Evolutionary conservation across 2,329 filamentous ascomycete genomes (phyloP).

Genomic region (Fusarium sarcochroum): DNA sequence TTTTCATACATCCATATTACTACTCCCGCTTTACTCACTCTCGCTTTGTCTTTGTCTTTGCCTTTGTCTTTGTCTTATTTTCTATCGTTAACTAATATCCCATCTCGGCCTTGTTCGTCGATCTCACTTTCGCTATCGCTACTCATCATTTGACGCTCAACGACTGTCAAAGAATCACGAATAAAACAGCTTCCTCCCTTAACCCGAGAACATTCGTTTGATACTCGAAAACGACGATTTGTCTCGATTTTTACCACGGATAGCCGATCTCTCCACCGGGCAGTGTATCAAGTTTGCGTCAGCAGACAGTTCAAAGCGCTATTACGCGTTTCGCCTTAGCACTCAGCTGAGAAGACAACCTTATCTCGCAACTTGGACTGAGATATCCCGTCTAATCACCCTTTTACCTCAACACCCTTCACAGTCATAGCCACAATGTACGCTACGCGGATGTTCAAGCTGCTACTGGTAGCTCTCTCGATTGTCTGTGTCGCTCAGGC

Average conservation of each 20-base stretch:
- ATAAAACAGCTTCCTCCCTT: slow-evolving; percentile 8
- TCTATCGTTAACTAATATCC: slow-evolving; percentile 22
- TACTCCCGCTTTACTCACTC: slow-evolving; percentile 14
- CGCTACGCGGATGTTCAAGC: slow-evolving; percentile 59
- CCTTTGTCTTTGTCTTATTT: slow-evolving; percentile 20
- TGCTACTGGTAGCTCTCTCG: slow-evolving; percentile 65
- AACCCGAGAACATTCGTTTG: slow-evolving; percentile 17
- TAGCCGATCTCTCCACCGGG: slow-evolving; percentile 2
- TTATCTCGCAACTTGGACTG: slow-evolving; percentile 4
- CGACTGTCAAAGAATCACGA: slow-evolving; percentile 9
- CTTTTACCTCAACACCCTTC: slow-evolving; percentile 2
- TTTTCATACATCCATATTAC: slow-evolving; percentile 2
- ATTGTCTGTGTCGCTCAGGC: slow-evolving; percentile 63
- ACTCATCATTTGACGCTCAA: slow-evolving; percentile 32
- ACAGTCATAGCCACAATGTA: slow-evolving; percentile 58
- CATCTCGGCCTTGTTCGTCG: slow-evolving; percentile 19
- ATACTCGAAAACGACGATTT: slow-evolving; percentile 12
- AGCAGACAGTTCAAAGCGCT: slow-evolving; percentile 8
- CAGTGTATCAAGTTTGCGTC: slow-evolving; percentile 19
- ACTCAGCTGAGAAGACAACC: slow-evolving; percentile 16
- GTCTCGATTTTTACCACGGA: slow-evolving; percentile 10
- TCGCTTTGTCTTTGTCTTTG: slow-evolving; percentile 28
- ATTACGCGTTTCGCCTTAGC: slow-evolving; percentile 14
- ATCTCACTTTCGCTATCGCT: slow-evolving; percentile 38
- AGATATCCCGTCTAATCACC: slow-evolving; percentile 6